Conservation (phyloP, 202 grass and related monocot genomes). For the Alloteropsis angusta region DNA sequence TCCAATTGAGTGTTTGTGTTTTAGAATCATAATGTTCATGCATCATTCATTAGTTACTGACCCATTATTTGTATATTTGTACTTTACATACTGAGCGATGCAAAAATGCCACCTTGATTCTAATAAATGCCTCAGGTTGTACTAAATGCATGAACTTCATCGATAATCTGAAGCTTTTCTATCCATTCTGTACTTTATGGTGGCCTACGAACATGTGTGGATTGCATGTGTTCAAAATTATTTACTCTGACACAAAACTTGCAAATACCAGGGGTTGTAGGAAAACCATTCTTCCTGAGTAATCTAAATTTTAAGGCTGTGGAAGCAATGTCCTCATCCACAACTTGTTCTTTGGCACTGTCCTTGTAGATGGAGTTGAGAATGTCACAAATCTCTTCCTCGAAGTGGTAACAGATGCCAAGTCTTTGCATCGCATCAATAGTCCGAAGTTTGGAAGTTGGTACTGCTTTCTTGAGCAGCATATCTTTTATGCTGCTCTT, state of each 20-base stretch:
- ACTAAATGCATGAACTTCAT: no score
- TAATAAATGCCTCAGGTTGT: no score
- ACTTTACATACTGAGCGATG: no score
- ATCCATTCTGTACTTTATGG: no score
- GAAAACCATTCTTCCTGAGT: conserved; percentile 27
- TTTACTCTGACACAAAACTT: background rate
- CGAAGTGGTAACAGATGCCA: conserved; percentile 26
- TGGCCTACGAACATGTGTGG: no score
- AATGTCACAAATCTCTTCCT: conserved; percentile 16
- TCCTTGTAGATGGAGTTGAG: conserved; percentile 8
- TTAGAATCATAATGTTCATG: no score
- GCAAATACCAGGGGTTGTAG: background rate
- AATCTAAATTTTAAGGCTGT: conserved; percentile 31
- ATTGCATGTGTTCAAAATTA: background rate
- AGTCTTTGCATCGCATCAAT: conserved; percentile 26
- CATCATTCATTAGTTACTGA: no score
- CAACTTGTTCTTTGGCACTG: background rate
- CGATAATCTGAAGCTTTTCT: no score
- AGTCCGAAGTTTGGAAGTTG: background rate
- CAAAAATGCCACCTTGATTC: no score
- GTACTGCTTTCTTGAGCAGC: background rate
- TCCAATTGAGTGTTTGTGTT: no score
- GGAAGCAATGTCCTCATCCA: background rate
- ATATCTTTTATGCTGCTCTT: background rate
- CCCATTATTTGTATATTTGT: no score